These are phyloP conservation scores for Cystobasidiaceae sp. DNA, from an alignment of 1,284 basidiomycete species.

Conservation along the genomic window DNA sequence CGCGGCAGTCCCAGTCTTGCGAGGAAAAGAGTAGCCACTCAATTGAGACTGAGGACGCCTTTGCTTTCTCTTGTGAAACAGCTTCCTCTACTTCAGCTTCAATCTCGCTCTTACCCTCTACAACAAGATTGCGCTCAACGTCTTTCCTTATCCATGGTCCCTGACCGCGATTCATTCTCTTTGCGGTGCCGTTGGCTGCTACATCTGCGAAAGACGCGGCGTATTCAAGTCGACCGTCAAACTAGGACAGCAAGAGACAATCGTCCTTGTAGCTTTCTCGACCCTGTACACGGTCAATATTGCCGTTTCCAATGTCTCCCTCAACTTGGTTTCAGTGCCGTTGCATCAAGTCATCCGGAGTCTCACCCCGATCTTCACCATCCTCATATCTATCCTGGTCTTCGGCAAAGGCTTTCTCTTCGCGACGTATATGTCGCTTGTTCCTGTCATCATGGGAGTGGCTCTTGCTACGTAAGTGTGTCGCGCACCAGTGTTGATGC, in stretches of 20 bases:
- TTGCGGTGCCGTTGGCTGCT: constrained; percentile 56
- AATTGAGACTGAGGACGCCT: not conserved
- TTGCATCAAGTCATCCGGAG: constrained; percentile 92
- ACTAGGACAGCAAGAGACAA: constrained; percentile 51
- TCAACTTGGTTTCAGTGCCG: constrained; percentile 82
- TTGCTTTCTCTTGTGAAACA: not conserved
- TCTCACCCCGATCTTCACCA: constrained; percentile 81
- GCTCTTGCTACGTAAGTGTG: constrained; percentile 60
- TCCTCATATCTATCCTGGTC: constrained; percentile 60
- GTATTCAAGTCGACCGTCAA: constrained; percentile 56
- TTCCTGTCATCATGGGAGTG: constrained; percentile 84
- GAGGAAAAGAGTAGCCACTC: not conserved
- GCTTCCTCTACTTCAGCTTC: constrained; percentile 65
- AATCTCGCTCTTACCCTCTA: constrained; percentile 84
- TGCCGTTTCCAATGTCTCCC: constrained; percentile 80
- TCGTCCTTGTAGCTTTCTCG: constrained; percentile 70
- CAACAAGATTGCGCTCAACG: constrained; percentile 82
- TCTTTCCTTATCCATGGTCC: constrained; percentile 81
- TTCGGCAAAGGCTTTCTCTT: constrained; percentile 51
- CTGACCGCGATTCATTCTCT: constrained; percentile 43
- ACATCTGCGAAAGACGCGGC: constrained; percentile 58
- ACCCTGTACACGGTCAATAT: constrained; percentile 86
- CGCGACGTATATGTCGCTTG: constrained; percentile 65
- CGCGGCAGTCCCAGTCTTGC: too few species aligned
- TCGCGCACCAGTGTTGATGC: too few species aligned